phyloP scores from a whole-genome alignment of 2,329 filamentous ascomycete species.

The Colletotrichum siamense region DNA sequence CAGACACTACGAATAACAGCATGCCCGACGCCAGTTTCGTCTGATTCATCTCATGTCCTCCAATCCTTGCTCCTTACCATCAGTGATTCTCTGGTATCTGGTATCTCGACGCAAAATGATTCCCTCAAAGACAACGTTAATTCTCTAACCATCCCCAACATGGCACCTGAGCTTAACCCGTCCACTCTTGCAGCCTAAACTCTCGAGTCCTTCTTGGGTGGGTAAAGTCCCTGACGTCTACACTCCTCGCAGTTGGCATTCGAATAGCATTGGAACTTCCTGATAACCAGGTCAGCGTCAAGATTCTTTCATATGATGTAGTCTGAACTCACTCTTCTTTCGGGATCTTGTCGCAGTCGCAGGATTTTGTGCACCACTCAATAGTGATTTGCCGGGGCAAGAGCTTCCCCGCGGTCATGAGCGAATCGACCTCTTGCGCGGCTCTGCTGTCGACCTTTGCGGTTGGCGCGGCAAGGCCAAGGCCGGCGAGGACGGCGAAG shows the following conservation, averaged over 20 bases:
- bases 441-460: not conserved
- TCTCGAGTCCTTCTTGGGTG: not conserved
- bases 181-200: not conserved
- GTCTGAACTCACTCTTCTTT: constrained; percentile 21
- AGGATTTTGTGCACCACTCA: constrained; percentile 19
- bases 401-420: constrained; percentile 14
- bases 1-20: not conserved
- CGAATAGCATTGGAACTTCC: constrained; percentile 40
- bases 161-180: not conserved
- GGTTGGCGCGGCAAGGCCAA: not conserved
- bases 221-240: not conserved
- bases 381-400: not conserved
- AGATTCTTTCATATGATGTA: not conserved
- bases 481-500: constrained; percentile 11
- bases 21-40: not conserved
- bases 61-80: not conserved
- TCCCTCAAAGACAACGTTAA: not conserved
- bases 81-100: not conserved
- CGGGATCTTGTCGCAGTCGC: constrained; percentile 31
- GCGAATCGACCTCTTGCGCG: not conserved
- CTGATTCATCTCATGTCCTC: not conserved
- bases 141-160: not conserved
- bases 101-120: not conserved
- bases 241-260: constrained; percentile 33
- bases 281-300: constrained; percentile 11